Percentiles rank a stretch among this genome's conserved stretches.
phyloP scores from a whole-genome alignment of 2,329 filamentous ascomycete species.

The Dryadomyces quercivorus region DNA sequence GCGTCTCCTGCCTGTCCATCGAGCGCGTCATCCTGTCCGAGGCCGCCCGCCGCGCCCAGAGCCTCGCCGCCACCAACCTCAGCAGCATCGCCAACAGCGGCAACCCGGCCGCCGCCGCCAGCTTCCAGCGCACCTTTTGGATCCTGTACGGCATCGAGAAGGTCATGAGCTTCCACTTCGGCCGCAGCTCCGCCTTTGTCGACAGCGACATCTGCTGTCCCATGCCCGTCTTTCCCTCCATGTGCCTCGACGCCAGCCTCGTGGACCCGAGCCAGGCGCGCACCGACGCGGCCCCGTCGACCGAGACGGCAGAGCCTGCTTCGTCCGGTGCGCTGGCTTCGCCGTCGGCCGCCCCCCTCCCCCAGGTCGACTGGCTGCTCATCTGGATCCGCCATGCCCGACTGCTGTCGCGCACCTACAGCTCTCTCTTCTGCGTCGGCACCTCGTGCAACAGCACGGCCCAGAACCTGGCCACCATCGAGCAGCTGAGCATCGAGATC shows the following conservation, averaged over 20 bases:
- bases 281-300: no score
- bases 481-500: constrained; percentile 16
- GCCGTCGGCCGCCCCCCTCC: neutral
- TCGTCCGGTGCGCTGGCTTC: no score
- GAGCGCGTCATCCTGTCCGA: constrained; percentile 20
- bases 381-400: constrained; percentile 15
- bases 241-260: neutral
- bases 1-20: constrained; percentile 18
- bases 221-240: constrained; percentile 15
- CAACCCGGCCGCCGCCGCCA: neutral
- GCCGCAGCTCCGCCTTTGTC: constrained; percentile 19
- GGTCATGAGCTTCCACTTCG: constrained; percentile 17
- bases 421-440: constrained; percentile 18
- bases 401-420: constrained; percentile 17
- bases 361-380: constrained; percentile 16
- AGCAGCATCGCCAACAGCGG: constrained; percentile 4
- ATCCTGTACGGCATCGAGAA: constrained; percentile 17
- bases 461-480: constrained; percentile 16
- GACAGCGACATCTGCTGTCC: constrained; percentile 21
- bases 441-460: constrained; percentile 14
- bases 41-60: constrained; percentile 19
- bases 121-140: constrained; percentile 20
- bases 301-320: no score
- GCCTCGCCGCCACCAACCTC: constrained; percentile 14
- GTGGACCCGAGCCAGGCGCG: neutral